Conservation (phyloP, 2,329 filamentous ascomycete species). For the Ophiostoma sp. region DNA sequence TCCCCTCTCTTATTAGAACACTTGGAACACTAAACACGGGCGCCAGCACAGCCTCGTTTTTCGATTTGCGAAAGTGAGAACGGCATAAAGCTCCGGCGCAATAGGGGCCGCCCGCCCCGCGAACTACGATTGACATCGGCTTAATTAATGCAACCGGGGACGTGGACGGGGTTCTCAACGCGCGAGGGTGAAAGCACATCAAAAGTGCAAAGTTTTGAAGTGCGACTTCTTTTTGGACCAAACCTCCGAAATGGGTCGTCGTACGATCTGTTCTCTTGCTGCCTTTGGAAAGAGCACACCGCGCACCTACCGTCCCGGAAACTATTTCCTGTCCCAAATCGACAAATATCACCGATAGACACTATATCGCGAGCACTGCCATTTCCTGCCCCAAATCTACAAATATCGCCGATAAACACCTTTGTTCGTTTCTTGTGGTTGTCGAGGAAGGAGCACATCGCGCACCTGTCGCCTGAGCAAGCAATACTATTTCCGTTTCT, state of each 20-base stretch:
- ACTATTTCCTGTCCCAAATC: background rate
- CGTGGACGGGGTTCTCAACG: background rate
- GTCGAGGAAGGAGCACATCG: too few species aligned
- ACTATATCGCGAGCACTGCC: too few species aligned
- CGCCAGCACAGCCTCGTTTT: too few species aligned
- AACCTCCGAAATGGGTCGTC: background rate
- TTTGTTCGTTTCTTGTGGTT: too few species aligned
- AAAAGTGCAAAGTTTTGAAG: background rate
- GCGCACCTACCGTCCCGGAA: background rate
- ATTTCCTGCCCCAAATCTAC: too few species aligned
- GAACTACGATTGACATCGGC: background rate
- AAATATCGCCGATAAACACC: too few species aligned
- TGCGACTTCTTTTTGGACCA: background rate
- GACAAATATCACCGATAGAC: background rate
- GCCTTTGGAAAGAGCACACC: background rate
- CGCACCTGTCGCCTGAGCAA: too few species aligned
- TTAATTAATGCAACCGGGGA: constrained; percentile 8
- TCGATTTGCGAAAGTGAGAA: too few species aligned
- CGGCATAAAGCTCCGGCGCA: too few species aligned
- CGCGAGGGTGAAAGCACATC: background rate
- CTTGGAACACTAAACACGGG: too few species aligned
- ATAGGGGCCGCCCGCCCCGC: background rate
- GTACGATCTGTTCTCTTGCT: background rate
- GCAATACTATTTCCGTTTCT: too few species aligned
- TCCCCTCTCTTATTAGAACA: too few species aligned